phyloP scores from a whole-genome alignment of 352 stramenopile genomes.

The Phytophthora pisi region DNA sequence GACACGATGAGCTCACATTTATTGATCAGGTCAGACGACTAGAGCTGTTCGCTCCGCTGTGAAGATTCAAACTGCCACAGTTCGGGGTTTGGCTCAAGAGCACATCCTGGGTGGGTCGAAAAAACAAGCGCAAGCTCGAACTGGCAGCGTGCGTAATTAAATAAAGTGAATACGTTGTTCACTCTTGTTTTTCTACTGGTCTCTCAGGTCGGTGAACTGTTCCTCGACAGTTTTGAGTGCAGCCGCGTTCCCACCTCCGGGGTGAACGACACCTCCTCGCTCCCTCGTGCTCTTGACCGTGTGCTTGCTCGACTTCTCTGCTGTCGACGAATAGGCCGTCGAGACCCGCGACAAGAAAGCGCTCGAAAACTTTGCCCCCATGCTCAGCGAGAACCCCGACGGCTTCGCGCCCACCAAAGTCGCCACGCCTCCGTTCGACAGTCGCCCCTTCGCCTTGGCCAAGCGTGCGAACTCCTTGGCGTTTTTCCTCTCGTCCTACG shows the following conservation, averaged over 20 bases:
- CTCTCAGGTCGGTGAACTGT: conserved; percentile 5
- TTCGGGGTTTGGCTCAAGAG: no score
- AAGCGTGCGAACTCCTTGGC: conserved; percentile 10
- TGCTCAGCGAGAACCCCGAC: not conserved
- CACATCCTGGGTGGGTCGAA: no score
- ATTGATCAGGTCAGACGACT: not conserved
- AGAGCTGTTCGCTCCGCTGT: no score
- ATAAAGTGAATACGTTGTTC: not conserved
- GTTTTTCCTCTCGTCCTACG: conserved; percentile 33
- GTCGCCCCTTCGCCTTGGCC: conserved; percentile 28
- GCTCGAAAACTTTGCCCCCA: not conserved
- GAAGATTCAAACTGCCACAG: no score
- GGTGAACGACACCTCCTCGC: not conserved
- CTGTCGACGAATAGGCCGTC: not conserved
- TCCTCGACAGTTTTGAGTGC: not conserved
- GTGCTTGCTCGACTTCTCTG: not conserved
- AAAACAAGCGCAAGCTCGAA: no score
- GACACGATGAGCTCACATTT: not conserved
- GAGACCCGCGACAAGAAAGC: not conserved
- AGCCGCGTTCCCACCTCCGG: not conserved
- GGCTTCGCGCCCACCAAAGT: not conserved
- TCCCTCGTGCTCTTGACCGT: not conserved
- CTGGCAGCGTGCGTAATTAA: no score
- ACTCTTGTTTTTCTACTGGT: not conserved
- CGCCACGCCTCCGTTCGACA: not conserved